These are phyloP conservation scores for Lepraria neglecta DNA, from an alignment of 495 filamentous ascomycete species.

Conservation along the genomic window DNA sequence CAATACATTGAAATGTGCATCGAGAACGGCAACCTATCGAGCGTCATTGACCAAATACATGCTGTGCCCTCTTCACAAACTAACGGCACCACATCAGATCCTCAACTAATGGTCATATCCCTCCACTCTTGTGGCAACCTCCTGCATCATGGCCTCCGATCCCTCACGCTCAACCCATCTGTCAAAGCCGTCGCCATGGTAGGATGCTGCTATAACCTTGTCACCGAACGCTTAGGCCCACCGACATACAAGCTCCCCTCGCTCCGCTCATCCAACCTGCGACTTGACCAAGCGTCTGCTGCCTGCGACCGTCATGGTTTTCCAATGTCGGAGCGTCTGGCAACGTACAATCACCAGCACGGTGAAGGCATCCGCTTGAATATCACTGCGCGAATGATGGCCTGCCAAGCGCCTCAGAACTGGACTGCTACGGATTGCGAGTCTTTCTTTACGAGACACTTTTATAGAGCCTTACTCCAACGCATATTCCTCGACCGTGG, in stretches of 20 bases:
- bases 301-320: constrained; percentile 82
- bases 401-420: constrained; percentile 86
- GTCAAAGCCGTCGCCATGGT: constrained; percentile 88
- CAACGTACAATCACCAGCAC: constrained; percentile 45
- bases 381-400: constrained; percentile 96
- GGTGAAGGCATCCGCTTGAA: constrained; percentile 71
- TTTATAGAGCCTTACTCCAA: constrained; percentile 86
- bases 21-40: constrained; percentile 53
- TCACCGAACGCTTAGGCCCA: constrained; percentile 82
- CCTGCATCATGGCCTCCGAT: constrained; percentile 86
- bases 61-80: background rate
- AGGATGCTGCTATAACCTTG: constrained; percentile 94
- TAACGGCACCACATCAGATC: background rate
- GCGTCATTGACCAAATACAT: constrained; percentile 42
- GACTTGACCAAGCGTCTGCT: constrained; percentile 50
- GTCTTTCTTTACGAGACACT: constrained; percentile 85
- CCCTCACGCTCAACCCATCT: constrained; percentile 71
- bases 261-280: constrained; percentile 52
- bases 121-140: constrained; percentile 97
- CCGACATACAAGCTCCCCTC: constrained; percentile 76
- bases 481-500: constrained; percentile 78
- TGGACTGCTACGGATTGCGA: constrained; percentile 79
- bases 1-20: constrained; percentile 56
- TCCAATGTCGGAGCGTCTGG: constrained; percentile 77
- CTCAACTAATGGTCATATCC: constrained; percentile 75